phyloP scores from a whole-genome alignment of 2,329 filamentous ascomycete genomes.

The Diaporthe destruens region DNA sequence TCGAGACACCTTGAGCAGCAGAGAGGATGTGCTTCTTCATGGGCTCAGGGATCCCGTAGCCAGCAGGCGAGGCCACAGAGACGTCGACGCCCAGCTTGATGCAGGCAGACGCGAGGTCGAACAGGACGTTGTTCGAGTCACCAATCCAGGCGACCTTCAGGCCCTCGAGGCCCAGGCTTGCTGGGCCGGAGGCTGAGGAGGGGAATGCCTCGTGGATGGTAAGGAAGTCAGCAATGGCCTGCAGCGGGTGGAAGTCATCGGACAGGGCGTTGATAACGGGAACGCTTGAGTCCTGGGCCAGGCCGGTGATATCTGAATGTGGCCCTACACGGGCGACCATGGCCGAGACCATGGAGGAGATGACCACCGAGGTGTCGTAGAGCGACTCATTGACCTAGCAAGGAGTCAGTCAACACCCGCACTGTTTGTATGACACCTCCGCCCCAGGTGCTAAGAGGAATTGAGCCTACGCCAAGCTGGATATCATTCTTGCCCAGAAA shows the following conservation, averaged over 20 bases:
- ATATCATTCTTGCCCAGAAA: constrained; percentile 97
- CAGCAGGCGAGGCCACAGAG: constrained; percentile 85
- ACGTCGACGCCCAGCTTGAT: constrained; percentile 90
- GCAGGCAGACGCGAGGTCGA: constrained; percentile 89
- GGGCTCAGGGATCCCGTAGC: constrained; percentile 81
- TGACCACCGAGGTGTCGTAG: constrained; percentile 91
- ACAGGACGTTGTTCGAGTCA: constrained; percentile 97
- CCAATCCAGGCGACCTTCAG: constrained; percentile 96
- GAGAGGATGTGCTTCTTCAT: constrained; percentile 81
- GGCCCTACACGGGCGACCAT: constrained; percentile 84
- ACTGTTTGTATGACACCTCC: neutral
- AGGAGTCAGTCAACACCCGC: constrained; percentile 4
- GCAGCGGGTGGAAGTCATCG: constrained; percentile 92
- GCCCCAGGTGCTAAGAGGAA: neutral
- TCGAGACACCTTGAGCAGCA: constrained; percentile 68
- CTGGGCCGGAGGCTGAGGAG: constrained; percentile 50
- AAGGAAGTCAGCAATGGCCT: constrained; percentile 93
- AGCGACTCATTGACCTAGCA: constrained; percentile 87
- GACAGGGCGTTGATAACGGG: constrained; percentile 91
- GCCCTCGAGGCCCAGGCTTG: constrained; percentile 77
- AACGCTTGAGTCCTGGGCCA: constrained; percentile 80
- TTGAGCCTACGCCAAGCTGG: constrained; percentile 80
- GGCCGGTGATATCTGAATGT: constrained; percentile 78
- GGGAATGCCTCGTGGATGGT: constrained; percentile 87
- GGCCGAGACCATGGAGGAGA: constrained; percentile 92